Evolutionary conservation across 2,329 filamentous ascomycete species (phyloP).

Genomic region (Penicillium thymicola): DNA sequence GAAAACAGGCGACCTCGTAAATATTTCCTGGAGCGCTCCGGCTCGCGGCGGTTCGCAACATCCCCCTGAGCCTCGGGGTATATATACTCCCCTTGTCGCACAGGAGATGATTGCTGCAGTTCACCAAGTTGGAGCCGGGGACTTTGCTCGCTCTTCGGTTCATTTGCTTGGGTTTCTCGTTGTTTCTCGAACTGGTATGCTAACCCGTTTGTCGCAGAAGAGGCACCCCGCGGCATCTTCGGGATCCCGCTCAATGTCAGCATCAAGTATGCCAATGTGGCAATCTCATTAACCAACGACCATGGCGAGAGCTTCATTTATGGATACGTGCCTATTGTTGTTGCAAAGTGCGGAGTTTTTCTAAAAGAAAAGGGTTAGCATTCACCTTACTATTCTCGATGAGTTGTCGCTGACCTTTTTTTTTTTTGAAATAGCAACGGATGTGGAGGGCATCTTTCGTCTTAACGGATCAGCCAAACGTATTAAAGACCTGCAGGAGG

Average conservation of each 20-base stretch:
- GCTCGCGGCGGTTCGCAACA: background rate
- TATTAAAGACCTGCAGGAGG: constrained; percentile 89
- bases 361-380: constrained; percentile 90
- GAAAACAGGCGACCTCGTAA: background rate
- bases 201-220: constrained; percentile 16
- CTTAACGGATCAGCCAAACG: constrained; percentile 94
- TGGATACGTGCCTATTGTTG: constrained; percentile 96
- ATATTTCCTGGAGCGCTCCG: background rate
- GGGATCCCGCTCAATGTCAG: constrained; percentile 89
- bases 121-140: background rate
- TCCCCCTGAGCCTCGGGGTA: background rate
- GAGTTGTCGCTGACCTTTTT: constrained; percentile 23
- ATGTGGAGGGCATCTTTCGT: constrained; percentile 94
- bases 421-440: constrained; percentile 63
- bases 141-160: background rate
- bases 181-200: background rate
- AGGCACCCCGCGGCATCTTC: constrained; percentile 72
- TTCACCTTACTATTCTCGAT: constrained; percentile 26
- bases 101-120: background rate
- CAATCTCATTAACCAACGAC: constrained; percentile 91
- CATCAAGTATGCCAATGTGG: constrained; percentile 96
- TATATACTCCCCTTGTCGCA: background rate
- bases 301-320: constrained; percentile 95
- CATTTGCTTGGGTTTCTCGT: background rate
- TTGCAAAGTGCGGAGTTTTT: constrained; percentile 96